These are phyloP conservation scores for Starmerella potacharoeniae DNA, from an alignment of 805 yeast species.

Conservation along the genomic window DNA sequence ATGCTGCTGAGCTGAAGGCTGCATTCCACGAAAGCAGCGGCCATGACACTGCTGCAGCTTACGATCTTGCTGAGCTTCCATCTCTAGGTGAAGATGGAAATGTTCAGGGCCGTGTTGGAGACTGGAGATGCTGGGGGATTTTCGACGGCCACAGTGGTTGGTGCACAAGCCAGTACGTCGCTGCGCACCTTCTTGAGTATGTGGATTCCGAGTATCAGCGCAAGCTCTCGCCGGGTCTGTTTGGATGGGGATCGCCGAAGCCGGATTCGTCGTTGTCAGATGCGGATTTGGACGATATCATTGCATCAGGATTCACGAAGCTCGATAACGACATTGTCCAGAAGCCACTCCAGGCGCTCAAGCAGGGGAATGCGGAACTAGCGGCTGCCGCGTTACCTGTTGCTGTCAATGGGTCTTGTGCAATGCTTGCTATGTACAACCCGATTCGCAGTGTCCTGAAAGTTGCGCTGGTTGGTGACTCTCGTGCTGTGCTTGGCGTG, in stretches of 20 bases:
- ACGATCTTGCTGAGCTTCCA: constrained; percentile 14
- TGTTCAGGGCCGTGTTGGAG: constrained; percentile 58
- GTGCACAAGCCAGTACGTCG: constrained; percentile 69
- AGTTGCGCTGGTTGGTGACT: constrained; percentile 94
- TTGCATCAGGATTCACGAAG: constrained; percentile 63
- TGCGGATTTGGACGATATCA: constrained; percentile 63
- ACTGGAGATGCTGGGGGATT: constrained; percentile 60
- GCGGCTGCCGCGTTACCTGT: constrained; percentile 75
- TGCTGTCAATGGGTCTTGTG: constrained; percentile 61
- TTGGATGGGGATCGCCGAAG: background rate
- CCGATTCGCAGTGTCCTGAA: constrained; percentile 55
- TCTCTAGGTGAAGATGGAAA: constrained; percentile 18
- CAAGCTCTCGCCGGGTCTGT: constrained; percentile 27
- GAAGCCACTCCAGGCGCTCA: constrained; percentile 55
- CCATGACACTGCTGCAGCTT: background rate
- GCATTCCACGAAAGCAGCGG: constrained; percentile 7
- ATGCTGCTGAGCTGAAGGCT: constrained; percentile 4
- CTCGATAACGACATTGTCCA: constrained; percentile 77
- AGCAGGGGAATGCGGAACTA: constrained; percentile 49
- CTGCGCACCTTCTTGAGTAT: constrained; percentile 61
- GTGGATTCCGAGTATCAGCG: constrained; percentile 49
- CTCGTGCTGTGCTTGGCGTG: constrained; percentile 79
- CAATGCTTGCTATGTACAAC: constrained; percentile 73
- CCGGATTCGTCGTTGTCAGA: constrained; percentile 46
- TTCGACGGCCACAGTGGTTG: constrained; percentile 97